Evolutionary conservation across 257 asterid species (phyloP).

Genomic region (Capsicum pubescens): DNA sequence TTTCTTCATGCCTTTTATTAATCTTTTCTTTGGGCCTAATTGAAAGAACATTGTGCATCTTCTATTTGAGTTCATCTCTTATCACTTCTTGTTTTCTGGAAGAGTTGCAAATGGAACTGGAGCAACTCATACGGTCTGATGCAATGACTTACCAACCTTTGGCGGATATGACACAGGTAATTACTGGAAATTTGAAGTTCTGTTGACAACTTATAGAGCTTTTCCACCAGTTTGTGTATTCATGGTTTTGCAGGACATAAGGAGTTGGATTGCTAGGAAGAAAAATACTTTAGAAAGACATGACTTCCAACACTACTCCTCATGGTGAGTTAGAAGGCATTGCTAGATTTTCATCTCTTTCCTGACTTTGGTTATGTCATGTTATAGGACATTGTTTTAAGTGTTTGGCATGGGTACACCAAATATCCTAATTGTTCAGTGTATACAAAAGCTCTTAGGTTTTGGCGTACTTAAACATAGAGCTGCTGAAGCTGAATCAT

Average conservation of each 20-base stretch:
- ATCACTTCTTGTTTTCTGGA: slow-evolving; percentile 36
- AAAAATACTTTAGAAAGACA: slow-evolving; percentile 59
- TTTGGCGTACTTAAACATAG: background rate
- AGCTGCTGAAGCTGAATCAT: slow-evolving; percentile 6
- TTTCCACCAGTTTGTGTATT: slow-evolving; percentile 17
- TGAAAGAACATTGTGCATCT: background rate
- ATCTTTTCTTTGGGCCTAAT: slow-evolving; percentile 3
- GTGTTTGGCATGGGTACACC: background rate
- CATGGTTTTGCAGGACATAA: slow-evolving; percentile 59
- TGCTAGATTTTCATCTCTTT: slow-evolving; percentile 1
- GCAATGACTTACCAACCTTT: slow-evolving; percentile 79
- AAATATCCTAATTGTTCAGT: background rate
- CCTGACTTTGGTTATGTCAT: slow-evolving; percentile 3
- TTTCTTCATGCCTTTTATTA: slow-evolving; percentile 10
- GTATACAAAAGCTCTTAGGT: background rate
- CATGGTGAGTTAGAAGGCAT: slow-evolving; percentile 59
- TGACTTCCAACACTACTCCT: slow-evolving; percentile 64
- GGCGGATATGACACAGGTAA: slow-evolving; percentile 81
- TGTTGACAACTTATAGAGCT: slow-evolving; percentile 14
- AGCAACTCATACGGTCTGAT: slow-evolving; percentile 57
- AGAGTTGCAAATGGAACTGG: slow-evolving; percentile 83
- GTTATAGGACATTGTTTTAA: background rate
- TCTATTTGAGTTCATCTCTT: slow-evolving; percentile 35
- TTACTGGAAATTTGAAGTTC: slow-evolving; percentile 29
- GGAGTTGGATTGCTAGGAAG: slow-evolving; percentile 75